phyloP scores from a whole-genome alignment of 2,329 filamentous ascomycete species.

The Zasmidium citrigriseum region DNA sequence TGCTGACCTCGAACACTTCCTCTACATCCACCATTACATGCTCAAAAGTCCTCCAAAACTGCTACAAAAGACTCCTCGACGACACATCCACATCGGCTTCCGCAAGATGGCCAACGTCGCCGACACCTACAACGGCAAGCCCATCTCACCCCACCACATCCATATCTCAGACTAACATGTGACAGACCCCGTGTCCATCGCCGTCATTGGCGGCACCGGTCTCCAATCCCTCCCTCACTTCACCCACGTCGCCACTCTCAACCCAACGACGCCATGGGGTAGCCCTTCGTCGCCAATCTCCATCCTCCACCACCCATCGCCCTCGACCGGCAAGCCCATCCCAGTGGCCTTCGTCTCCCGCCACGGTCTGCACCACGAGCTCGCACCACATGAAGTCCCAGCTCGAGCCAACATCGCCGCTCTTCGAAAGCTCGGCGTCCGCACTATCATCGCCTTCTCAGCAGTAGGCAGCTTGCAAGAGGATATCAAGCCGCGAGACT shows the following conservation, averaged over 20 bases:
- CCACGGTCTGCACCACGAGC: conserved; percentile 84
- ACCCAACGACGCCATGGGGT: conserved; percentile 85
- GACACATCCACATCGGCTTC: conserved; percentile 33
- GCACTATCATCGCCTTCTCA: conserved; percentile 89
- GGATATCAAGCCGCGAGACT: conserved; percentile 92
- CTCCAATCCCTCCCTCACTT: conserved; percentile 86
- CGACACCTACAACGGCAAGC: conserved; percentile 34
- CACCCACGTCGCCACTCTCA: conserved; percentile 77
- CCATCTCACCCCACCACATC: neutral
- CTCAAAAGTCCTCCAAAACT: neutral
- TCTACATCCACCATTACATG: neutral
- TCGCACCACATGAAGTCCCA: conserved; percentile 93
- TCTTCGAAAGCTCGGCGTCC: conserved; percentile 84
- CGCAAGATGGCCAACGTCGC: conserved; percentile 39
- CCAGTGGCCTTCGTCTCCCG: conserved; percentile 89
- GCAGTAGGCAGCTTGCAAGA: conserved; percentile 92
- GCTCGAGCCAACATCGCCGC: conserved; percentile 96
- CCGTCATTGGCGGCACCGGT: conserved; percentile 72
- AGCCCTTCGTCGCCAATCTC: conserved; percentile 73
- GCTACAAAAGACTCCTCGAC: neutral
- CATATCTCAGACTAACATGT: neutral
- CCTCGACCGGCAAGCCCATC: conserved; percentile 61
- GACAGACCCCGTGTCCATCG: conserved; percentile 51
- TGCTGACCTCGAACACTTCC: neutral
- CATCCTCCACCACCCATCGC: conserved; percentile 83